These are phyloP conservation scores for Fusarium sp. DNA, from an alignment of 2,329 filamentous ascomycete species.

Conservation along the genomic window DNA sequence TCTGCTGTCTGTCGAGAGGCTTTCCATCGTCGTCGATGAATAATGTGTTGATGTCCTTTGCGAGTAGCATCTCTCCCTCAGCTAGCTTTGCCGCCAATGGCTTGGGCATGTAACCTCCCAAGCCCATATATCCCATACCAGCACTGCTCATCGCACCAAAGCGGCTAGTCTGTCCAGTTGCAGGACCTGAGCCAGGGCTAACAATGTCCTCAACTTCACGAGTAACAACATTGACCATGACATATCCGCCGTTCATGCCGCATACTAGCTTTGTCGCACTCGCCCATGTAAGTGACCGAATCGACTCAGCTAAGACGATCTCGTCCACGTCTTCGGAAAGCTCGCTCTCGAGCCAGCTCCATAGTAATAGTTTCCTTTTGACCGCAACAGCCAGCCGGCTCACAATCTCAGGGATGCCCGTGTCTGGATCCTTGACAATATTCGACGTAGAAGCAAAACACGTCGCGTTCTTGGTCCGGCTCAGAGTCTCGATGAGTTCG, in stretches of 20 bases:
- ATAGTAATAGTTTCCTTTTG: constrained; percentile 89
- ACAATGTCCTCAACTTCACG: constrained; percentile 83
- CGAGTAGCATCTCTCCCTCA: constrained; percentile 89
- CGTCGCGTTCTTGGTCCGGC: constrained; percentile 88
- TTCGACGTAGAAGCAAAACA: constrained; percentile 96
- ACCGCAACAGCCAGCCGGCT: constrained; percentile 92
- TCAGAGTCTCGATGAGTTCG: constrained; percentile 82
- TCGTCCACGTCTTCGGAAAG: constrained; percentile 81
- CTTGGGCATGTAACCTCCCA: constrained; percentile 91
- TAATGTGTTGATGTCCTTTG: constrained; percentile 96
- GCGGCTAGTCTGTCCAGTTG: constrained; percentile 75
- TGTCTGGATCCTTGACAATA: constrained; percentile 89
- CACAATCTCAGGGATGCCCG: constrained; percentile 92
- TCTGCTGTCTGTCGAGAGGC: constrained; percentile 84
- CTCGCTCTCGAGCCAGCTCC: constrained; percentile 98
- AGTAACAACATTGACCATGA: constrained; percentile 87
- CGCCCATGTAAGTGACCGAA: constrained; percentile 93
- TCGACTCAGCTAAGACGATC: constrained; percentile 83
- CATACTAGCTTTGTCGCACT: constrained; percentile 89
- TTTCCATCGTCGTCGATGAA: constrained; percentile 91
- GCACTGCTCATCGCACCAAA: constrained; percentile 88
- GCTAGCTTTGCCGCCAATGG: constrained; percentile 87
- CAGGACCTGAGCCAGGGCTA: constrained; percentile 79
- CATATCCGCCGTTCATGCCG: constrained; percentile 92
- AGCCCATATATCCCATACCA: constrained; percentile 97